A percentile compares a stretch with the other conserved stretches of the same genome.
These are phyloP conservation scores for Miamiensis avidus DNA, from an alignment of 169 alveolate genomes.

Conservation along the genomic window DNA sequence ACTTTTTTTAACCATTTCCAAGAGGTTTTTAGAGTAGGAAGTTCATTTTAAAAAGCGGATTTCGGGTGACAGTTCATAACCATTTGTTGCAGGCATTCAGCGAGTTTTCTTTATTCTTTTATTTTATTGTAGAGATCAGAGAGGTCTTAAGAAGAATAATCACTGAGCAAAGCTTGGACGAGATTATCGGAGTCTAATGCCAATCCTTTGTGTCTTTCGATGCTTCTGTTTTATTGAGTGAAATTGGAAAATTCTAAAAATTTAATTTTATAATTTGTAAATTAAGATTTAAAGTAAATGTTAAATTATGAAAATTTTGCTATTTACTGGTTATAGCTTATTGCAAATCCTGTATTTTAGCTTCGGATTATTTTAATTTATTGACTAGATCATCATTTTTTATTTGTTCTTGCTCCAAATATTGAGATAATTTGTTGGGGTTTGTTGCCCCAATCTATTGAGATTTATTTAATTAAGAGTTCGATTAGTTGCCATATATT, in stretches of 20 bases:
- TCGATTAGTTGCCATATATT: too few relatives aligned
- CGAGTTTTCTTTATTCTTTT: neutral
- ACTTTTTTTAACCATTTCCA: neutral
- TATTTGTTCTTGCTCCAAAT: too few relatives aligned
- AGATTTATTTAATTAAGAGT: too few relatives aligned
- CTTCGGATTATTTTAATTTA: too few relatives aligned
- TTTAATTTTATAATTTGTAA: too few relatives aligned
- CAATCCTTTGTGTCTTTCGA: neutral
- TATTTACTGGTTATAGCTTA: too few relatives aligned
- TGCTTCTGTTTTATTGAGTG: neutral
- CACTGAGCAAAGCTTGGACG: neutral
- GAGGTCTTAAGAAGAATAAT: neutral
- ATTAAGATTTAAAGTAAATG: too few relatives aligned
- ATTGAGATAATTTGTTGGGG: too few relatives aligned
- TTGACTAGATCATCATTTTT: too few relatives aligned
- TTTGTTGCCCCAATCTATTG: too few relatives aligned
- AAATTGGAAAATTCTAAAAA: neutral
- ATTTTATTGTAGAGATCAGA: neutral
- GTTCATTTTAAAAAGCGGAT: neutral
- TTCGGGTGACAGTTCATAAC: neutral
- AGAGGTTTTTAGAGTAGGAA: neutral
- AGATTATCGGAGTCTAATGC: neutral
- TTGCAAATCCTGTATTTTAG: too few relatives aligned
- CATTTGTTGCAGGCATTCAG: neutral
- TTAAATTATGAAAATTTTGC: neutral